Evolutionary conservation across 768 basidiomycete species (phyloP).

Genomic region (Trametes sanguinea): DNA sequence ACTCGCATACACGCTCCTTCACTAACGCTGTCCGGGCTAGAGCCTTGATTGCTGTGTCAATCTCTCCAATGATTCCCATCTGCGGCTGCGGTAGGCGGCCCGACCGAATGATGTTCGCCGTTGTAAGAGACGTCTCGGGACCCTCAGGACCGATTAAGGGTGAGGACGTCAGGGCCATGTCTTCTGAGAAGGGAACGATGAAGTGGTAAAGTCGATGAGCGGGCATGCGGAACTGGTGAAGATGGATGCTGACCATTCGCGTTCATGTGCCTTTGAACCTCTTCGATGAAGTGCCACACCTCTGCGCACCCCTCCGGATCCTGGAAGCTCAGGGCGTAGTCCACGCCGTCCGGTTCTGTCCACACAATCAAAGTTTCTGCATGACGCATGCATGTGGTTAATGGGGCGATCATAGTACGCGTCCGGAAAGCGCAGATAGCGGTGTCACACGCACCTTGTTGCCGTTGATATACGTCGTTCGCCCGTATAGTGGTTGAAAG

Average conservation of each 20-base stretch:
- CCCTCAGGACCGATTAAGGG: constrained; percentile 61
- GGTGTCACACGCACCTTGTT: constrained; percentile 67
- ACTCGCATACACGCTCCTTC: constrained; percentile 87
- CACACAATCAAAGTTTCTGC: constrained; percentile 97
- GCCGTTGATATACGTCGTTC: constrained; percentile 83
- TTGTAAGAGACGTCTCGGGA: constrained; percentile 58
- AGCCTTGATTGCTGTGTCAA: constrained; percentile 76
- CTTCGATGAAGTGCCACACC: constrained; percentile 95
- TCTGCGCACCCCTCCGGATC: constrained; percentile 94
- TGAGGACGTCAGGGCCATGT: constrained; percentile 53
- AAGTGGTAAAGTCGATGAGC: background rate
- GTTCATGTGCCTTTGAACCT: constrained; percentile 86
- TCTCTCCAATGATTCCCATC: constrained; percentile 74
- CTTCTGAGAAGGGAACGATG: constrained; percentile 39
- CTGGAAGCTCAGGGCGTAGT: constrained; percentile 96
- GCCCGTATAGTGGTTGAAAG: constrained; percentile 79
- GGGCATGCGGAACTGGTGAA: background rate
- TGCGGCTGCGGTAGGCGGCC: constrained; percentile 77
- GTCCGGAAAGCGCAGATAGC: constrained; percentile 18
- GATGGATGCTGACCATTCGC: constrained; percentile 50
- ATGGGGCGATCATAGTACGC: constrained; percentile 4
- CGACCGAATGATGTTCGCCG: constrained; percentile 65
- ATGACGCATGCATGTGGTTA: constrained; percentile 7
- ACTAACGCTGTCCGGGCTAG: constrained; percentile 70
- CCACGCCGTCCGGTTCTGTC: constrained; percentile 94